Conservation (phyloP, 495 filamentous ascomycete genomes). For the Poronia punctata region DNA sequence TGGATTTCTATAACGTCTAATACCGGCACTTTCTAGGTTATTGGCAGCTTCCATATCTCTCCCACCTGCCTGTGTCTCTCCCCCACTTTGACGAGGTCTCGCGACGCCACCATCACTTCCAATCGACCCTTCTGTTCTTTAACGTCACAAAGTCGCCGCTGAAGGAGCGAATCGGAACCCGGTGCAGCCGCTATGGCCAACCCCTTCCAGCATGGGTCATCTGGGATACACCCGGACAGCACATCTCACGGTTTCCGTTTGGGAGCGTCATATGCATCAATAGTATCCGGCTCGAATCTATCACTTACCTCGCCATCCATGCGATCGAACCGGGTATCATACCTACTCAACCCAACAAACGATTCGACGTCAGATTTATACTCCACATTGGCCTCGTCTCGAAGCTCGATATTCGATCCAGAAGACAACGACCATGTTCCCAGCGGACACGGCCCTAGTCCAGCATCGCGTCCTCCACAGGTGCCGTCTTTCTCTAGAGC, state of each 20-base stretch:
- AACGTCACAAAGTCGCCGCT: too few relatives aligned
- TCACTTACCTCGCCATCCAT: conserved; percentile 33
- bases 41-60: too few relatives aligned
- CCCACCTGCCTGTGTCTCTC: too few relatives aligned
- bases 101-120: too few relatives aligned
- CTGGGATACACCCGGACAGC: conserved; percentile 24
- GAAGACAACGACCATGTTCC: conserved; percentile 21
- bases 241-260: conserved; percentile 22
- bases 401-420: conserved; percentile 16
- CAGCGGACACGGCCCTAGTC: conserved; percentile 27
- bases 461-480: conserved; percentile 23
- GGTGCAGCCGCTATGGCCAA: conserved; percentile 24
- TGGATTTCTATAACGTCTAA: too few relatives aligned
- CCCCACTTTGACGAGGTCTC: too few relatives aligned
- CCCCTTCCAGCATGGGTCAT: conserved; percentile 21
- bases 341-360: conserved; percentile 51
- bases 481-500: conserved; percentile 56
- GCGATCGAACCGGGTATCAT: conserved; percentile 51
- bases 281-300: conserved; percentile 58
- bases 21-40: too few relatives aligned
- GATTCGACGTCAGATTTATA: conserved; percentile 36
- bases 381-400: conserved; percentile 30
- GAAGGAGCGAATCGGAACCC: too few relatives aligned
- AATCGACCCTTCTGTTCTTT: too few relatives aligned
- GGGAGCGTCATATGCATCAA: conserved; percentile 70